Evolutionary conservation across 1,139 yeast genomes (phyloP), one percentile per base, ranked within the genome.

Genomic region (Sugiyamaella grinbergsii): DNA sequence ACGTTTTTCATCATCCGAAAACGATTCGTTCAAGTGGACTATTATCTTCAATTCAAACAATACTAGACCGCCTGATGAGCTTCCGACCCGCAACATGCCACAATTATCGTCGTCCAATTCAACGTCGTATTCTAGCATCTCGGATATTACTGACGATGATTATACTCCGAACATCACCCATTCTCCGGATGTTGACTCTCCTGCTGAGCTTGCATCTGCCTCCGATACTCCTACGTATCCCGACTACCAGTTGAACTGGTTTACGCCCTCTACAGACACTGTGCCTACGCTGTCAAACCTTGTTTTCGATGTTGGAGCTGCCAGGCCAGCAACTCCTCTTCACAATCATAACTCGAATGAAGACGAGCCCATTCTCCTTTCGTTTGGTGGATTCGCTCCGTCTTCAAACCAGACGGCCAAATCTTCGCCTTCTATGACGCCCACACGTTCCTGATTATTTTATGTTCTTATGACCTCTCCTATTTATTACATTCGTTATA

Each of bases 21-120:
- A 29, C 5, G 19, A 43, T 20, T 13, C 23, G 11, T 33, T 33
- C 28, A 43, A 43, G 26, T 43, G 47, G 47, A 34, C 40, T 6
- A 43, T 43, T 20, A 36, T 29, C n/a, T 43, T 34, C 20, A 43
- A 43, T 20, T 43, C 47, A 22, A 43, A 43, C 20, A 37, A 23
- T 4, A 18, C 5, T 19, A 18, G 15, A 28, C 26, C 36, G n/a
- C 6, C 33, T 26, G n/a, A 16, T 6, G 41, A 43, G 10, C 20
- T 10, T 22, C 5, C 28, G 6, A 7, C 22, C 2, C 37, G 38
- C 6, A 15, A 10, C 20, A 20, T 26, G 19, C 42, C 38, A 11
- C 20, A n/a, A 22, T 11, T 45, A 11, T 45, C 49, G n/a, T 45
- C 49, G 11, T 45, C 49, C 2, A 45, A 45, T 22, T 45, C 49